Percentiles rank a stretch among this genome's conserved stretches.
Conservation (phyloP, 495 filamentous ascomycete genomes). For the Aspergillus nanangensis region DNA sequence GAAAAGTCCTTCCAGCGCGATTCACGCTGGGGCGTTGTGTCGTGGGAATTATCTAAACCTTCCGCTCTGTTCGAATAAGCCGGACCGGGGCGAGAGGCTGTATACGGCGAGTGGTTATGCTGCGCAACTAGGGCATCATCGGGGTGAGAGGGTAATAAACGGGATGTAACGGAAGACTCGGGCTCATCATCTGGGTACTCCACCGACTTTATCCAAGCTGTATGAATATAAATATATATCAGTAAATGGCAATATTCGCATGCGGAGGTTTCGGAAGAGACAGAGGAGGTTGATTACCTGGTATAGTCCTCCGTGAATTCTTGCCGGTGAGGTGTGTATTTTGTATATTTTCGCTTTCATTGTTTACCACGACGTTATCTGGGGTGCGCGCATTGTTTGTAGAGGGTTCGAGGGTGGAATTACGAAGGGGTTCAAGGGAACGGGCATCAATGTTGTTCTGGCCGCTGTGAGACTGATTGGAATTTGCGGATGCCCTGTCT, state of each 20-base stretch:
- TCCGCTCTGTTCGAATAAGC: slow-evolving; percentile 7
- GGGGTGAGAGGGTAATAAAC: slow-evolving; percentile 41
- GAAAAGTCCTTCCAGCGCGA: slow-evolving; percentile 62
- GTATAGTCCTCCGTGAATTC: too few species aligned
- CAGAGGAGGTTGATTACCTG: slow-evolving; percentile 18
- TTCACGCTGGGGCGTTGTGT: slow-evolving; percentile 27
- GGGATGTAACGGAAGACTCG: slow-evolving; percentile 26
- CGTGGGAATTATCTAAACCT: slow-evolving; percentile 13
- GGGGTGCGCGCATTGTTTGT: slow-evolving; percentile 14
- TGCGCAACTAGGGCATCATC: slow-evolving; percentile 51
- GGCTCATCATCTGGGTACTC: slow-evolving; percentile 24
- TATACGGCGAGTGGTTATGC: slow-evolving; percentile 53
- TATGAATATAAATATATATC: slow-evolving; percentile 10
- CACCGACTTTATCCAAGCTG: slow-evolving; percentile 39
- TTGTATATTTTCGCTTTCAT: neutral
- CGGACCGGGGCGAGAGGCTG: slow-evolving; percentile 23
- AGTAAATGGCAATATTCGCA: neutral
- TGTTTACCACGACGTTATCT: slow-evolving; percentile 14
- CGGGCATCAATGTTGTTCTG: slow-evolving; percentile 22
- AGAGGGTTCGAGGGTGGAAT: slow-evolving; percentile 18
- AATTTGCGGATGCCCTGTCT: slow-evolving; percentile 12
- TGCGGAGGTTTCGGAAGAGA: neutral
- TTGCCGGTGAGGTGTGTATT: too few species aligned
- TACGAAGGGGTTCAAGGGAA: slow-evolving; percentile 13
- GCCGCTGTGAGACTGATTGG: slow-evolving; percentile 6